These are phyloP conservation scores for Penicillium sp. DNA, from an alignment of 2,329 filamentous ascomycete species.

Conservation along the genomic window DNA sequence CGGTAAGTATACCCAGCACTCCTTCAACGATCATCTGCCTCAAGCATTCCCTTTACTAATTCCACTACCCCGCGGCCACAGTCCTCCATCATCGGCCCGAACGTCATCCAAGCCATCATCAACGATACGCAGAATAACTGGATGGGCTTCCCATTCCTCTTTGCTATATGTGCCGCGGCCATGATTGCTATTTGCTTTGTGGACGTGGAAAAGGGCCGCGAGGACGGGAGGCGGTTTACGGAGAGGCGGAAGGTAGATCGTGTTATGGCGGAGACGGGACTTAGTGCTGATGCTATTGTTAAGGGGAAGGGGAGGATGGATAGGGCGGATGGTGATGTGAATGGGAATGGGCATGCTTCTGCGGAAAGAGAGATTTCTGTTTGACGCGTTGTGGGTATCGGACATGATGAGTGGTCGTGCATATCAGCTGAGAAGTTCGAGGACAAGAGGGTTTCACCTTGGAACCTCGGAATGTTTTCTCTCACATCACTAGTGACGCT, in stretches of 20 bases:
- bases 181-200: constrained; percentile 45
- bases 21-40: not conserved
- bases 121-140: constrained; percentile 46
- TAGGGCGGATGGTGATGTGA: not conserved
- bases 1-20: constrained; percentile 32
- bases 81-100: constrained; percentile 49
- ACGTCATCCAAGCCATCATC: constrained; percentile 49
- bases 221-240: constrained; percentile 41
- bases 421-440: not conserved
- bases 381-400: not conserved
- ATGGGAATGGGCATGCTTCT: not conserved
- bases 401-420: not conserved
- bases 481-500: too few species aligned
- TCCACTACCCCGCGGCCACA: constrained; percentile 9
- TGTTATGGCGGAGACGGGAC: constrained; percentile 30
- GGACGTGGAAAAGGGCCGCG: constrained; percentile 45
- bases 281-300: constrained; percentile 20
- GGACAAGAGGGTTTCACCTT: too few species aligned
- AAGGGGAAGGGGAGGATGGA: constrained; percentile 11
- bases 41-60: not conserved
- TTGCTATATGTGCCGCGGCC: constrained; percentile 40
- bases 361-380: not conserved
- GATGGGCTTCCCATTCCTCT: constrained; percentile 49
- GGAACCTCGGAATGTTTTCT: too few species aligned
- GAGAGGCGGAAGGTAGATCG: constrained; percentile 37